phyloP scores from a whole-genome alignment of 169 alveolate species.

The Cryptosporidium sp. region DNA sequence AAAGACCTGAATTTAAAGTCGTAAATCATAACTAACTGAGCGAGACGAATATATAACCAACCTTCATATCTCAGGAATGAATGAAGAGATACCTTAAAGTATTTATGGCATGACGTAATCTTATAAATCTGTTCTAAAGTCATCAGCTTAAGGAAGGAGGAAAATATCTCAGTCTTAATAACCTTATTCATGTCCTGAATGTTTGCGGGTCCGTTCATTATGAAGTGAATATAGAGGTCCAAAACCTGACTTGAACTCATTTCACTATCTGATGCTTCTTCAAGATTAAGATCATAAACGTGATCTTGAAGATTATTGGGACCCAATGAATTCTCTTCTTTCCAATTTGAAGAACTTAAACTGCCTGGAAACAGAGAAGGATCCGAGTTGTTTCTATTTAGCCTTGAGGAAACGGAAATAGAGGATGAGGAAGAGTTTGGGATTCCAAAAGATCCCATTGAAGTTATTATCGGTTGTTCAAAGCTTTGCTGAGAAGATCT shows the following conservation, averaged over 20 bases:
- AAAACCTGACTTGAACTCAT: constrained; percentile 10
- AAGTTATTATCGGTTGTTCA: neutral
- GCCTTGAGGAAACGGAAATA: neutral
- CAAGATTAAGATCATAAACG: neutral
- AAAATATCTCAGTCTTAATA: constrained; percentile 31
- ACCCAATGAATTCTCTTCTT: neutral
- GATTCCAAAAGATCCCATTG: constrained; percentile 19
- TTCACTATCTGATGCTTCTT: neutral
- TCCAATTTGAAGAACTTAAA: neutral
- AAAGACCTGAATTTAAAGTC: constrained; percentile 19
- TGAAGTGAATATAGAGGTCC: constrained; percentile 35
- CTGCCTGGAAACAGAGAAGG: constrained; percentile 21
- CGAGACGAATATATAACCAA: constrained; percentile 52
- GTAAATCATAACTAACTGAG: constrained; percentile 33
- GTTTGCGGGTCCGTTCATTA: constrained; percentile 37
- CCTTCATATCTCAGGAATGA: constrained; percentile 54
- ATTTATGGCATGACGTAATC: neutral
- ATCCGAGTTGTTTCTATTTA: constrained; percentile 40
- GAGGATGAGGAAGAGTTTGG: constrained; percentile 1
- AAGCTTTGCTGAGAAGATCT: constrained; percentile 33
- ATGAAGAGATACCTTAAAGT: constrained; percentile 9
- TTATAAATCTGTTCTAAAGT: constrained; percentile 8
- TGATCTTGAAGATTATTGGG: neutral
- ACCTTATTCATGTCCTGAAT: constrained; percentile 27
- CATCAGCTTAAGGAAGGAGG: neutral